Evolutionary conservation across 2,329 filamentous ascomycete genomes (phyloP).

Genomic region (Leptodontidium sp.): DNA sequence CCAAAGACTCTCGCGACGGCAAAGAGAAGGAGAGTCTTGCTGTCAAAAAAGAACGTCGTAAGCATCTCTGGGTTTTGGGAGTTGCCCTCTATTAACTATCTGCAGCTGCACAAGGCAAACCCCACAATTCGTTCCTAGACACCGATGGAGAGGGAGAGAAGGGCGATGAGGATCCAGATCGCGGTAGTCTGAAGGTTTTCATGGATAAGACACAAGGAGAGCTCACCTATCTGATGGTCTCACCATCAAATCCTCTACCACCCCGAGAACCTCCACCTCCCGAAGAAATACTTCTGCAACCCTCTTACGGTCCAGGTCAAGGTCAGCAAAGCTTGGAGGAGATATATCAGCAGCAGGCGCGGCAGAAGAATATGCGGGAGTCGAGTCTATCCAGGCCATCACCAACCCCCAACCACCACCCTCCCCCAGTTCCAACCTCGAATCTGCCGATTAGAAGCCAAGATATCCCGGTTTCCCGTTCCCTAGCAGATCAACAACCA

Average conservation of each 20-base stretch:
- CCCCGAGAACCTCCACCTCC: slow-evolving; percentile 69
- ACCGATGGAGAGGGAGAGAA: slow-evolving; percentile 54
- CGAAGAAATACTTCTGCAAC: slow-evolving; percentile 65
- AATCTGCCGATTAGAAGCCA: slow-evolving; percentile 49
- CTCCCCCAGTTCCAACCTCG: slow-evolving; percentile 57
- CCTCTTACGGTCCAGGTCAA: slow-evolving; percentile 54
- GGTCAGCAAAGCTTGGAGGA: slow-evolving; percentile 50
- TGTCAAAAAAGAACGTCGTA: slow-evolving; percentile 64
- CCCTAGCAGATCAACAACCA: slow-evolving; percentile 58
- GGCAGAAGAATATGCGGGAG: slow-evolving; percentile 67
- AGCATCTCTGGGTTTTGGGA: slow-evolving; percentile 38
- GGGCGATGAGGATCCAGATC: slow-evolving; percentile 49
- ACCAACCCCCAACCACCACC: slow-evolving; percentile 66
- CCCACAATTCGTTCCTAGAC: slow-evolving; percentile 50
- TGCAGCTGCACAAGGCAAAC: slow-evolving; percentile 38
- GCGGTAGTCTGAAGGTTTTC: slow-evolving; percentile 65
- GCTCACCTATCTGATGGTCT: slow-evolving; percentile 73
- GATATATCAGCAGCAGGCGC: slow-evolving; percentile 47
- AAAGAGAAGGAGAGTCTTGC: slow-evolving; percentile 63
- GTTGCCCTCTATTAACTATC: slow-evolving; percentile 9
- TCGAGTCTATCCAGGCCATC: slow-evolving; percentile 59
- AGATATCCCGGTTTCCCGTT: slow-evolving; percentile 60
- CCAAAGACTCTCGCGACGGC: slow-evolving; percentile 49
- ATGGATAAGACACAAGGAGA: slow-evolving; percentile 71
- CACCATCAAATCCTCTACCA: slow-evolving; percentile 70